phyloP scores from a whole-genome alignment of 805 yeast species.

The Starmera pachycereana region DNA sequence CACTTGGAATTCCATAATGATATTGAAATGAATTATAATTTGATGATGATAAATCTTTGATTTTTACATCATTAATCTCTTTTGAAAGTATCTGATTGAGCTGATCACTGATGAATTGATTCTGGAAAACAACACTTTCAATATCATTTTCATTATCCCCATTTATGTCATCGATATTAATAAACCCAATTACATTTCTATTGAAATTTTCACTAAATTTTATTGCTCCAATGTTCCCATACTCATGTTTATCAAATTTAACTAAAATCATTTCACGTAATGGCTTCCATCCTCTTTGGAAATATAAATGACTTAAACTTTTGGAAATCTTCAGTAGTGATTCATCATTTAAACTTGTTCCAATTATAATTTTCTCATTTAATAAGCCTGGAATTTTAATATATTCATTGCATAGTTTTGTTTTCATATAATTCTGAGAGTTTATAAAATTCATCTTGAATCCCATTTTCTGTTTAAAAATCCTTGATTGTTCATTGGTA shows the following conservation, averaged over 20 bases:
- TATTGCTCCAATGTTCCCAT: conserved; percentile 65
- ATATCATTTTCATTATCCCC: conserved; percentile 27
- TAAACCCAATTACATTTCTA: conserved; percentile 43
- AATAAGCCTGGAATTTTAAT: conserved; percentile 49
- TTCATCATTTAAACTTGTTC: conserved; percentile 45
- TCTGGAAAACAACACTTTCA: conserved; percentile 31
- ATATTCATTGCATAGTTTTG: conserved; percentile 37
- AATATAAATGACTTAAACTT: conserved; percentile 32
- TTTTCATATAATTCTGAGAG: conserved; percentile 29
- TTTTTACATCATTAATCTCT: no score
- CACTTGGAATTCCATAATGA: conserved; percentile 58
- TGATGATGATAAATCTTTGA: conserved; percentile 14
- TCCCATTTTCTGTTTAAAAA: conserved; percentile 1
- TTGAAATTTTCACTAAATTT: conserved; percentile 61
- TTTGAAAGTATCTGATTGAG: no score
- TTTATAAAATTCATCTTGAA: conserved; percentile 28
- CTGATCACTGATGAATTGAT: no score
- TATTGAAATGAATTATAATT: conserved; percentile 54
- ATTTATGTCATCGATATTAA: conserved; percentile 32
- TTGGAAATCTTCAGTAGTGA: conserved; percentile 42
- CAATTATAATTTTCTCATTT: conserved; percentile 44
- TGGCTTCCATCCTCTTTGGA: conserved; percentile 57
- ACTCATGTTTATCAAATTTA: conserved; percentile 78
- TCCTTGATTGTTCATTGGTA: no score
- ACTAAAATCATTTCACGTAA: conserved; percentile 57